Evolutionary conservation across 257 asterid species (phyloP).

Genomic region (Solanum medicagineum): DNA sequence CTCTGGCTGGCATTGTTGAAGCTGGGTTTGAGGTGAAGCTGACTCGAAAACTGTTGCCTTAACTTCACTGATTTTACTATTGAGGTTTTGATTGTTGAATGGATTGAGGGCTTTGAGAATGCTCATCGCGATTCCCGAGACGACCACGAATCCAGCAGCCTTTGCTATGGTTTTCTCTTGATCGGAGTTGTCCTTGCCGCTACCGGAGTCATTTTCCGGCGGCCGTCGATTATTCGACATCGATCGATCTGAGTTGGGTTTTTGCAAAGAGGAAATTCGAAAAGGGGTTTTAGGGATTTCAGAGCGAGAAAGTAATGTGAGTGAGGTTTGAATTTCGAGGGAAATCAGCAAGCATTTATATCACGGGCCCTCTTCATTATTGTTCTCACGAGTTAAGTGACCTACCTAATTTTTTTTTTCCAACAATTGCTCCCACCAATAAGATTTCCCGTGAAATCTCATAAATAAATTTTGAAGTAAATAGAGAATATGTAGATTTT

Average conservation of each 20-base stretch:
- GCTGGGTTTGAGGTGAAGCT: not conserved
- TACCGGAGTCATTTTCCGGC: not conserved
- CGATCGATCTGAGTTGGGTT: not conserved
- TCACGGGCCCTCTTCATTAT: not conserved
- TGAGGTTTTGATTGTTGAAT: slow-evolving; percentile 1
- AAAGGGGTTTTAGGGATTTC: not conserved
- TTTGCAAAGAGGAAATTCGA: not conserved
- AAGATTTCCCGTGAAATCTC: too few species aligned
- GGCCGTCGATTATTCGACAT: not conserved
- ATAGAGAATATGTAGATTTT: too few species aligned
- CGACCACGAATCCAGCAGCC: slow-evolving; percentile 20
- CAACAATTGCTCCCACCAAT: too few species aligned
- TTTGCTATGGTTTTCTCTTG: slow-evolving; percentile 19
- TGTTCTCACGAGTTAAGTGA: not conserved
- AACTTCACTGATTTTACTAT: not conserved
- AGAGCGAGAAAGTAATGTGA: not conserved
- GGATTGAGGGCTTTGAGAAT: slow-evolving; percentile 25
- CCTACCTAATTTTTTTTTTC: not conserved
- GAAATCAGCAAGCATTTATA: not conserved
- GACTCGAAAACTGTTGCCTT: not conserved
- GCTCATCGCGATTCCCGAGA: slow-evolving; percentile 28
- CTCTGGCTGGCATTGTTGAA: slow-evolving; percentile 1
- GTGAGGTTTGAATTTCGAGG: not conserved
- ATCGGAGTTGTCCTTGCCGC: not conserved
- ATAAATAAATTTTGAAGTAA: too few species aligned